phyloP scores from a whole-genome alignment of 768 basidiomycete genomes.

The Tulasnella calospora region DNA sequence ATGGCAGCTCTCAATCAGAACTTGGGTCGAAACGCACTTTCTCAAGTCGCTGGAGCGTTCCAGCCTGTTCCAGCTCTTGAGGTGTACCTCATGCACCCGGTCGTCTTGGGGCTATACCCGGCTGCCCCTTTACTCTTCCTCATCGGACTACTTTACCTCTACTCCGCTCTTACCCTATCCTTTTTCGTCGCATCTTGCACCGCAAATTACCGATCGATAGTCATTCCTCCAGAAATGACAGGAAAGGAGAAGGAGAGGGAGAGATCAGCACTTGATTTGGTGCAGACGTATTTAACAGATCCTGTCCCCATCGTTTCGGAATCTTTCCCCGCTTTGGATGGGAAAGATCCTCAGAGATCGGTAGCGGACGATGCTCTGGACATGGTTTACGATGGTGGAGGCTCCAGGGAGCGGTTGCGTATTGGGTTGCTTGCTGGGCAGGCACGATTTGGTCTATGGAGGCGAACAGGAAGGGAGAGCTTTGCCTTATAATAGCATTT shows the following conservation, averaged over 20 bases:
- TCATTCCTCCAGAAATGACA: not conserved
- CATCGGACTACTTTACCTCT: not conserved
- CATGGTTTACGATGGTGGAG: not conserved
- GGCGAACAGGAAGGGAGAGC: not conserved
- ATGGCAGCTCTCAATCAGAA: slow-evolving; percentile 4
- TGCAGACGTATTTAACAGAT: slow-evolving; percentile 1
- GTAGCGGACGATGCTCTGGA: not conserved
- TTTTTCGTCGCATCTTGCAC: not conserved
- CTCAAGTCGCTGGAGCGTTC: not conserved
- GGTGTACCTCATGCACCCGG: not conserved
- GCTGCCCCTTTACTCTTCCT: not conserved
- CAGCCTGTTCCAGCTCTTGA: not conserved
- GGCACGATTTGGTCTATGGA: not conserved
- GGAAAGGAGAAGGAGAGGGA: not conserved
- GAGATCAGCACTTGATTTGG: not conserved
- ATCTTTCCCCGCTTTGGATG: not conserved
- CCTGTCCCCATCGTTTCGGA: not conserved
- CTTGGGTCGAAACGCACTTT: slow-evolving; percentile 4
- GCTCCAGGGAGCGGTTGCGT: not conserved
- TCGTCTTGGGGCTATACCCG: not conserved
- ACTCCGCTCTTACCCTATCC: not conserved
- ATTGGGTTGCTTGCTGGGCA: not conserved
- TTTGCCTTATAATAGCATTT: not conserved
- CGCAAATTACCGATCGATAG: not conserved
- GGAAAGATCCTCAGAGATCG: not conserved